phyloP scores from a whole-genome alignment of 2,329 filamentous ascomycete species.

The Periconia sp. region DNA sequence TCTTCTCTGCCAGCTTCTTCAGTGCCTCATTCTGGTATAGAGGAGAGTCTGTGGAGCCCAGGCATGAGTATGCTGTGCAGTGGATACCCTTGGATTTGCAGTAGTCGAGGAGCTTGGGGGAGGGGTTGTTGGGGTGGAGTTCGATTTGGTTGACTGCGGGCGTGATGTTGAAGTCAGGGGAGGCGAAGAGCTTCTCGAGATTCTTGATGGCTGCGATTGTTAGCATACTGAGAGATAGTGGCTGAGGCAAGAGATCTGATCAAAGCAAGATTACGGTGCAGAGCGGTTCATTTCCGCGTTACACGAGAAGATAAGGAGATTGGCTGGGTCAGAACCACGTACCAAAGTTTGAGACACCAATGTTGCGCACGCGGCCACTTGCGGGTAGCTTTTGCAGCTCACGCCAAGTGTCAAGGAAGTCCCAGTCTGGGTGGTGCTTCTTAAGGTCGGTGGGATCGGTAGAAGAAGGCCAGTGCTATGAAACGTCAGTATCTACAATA shows the following conservation, averaged over 20 bases:
- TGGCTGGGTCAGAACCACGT: too few relatives aligned
- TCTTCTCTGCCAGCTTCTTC: constrained; percentile 64
- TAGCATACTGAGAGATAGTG: too few relatives aligned
- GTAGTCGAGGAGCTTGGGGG: constrained; percentile 78
- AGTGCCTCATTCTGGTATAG: constrained; percentile 71
- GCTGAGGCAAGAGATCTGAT: too few relatives aligned
- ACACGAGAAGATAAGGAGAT: too few relatives aligned
- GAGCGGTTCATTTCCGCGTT: too few relatives aligned
- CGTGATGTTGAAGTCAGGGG: constrained; percentile 66
- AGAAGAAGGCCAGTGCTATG: constrained; percentile 66
- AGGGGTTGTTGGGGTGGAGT: constrained; percentile 80
- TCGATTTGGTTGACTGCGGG: constrained; percentile 83
- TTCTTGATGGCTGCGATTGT: constrained; percentile 80
- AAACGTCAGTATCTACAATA: constrained; percentile 7
- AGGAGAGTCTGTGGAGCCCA: constrained; percentile 73
- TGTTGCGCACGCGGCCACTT: constrained; percentile 76
- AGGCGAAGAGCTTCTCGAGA: constrained; percentile 73
- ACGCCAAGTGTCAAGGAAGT: constrained; percentile 76
- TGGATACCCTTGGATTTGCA: constrained; percentile 76
- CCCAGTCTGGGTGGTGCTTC: constrained; percentile 78
- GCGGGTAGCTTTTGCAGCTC: constrained; percentile 73
- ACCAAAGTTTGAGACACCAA: constrained; percentile 89
- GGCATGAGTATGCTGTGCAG: constrained; percentile 74
- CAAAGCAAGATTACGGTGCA: too few relatives aligned
- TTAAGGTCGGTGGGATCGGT: constrained; percentile 66